Conservation (phyloP, 2,329 filamentous ascomycete genomes). For the Tolypocladium ovalisporum region DNA sequence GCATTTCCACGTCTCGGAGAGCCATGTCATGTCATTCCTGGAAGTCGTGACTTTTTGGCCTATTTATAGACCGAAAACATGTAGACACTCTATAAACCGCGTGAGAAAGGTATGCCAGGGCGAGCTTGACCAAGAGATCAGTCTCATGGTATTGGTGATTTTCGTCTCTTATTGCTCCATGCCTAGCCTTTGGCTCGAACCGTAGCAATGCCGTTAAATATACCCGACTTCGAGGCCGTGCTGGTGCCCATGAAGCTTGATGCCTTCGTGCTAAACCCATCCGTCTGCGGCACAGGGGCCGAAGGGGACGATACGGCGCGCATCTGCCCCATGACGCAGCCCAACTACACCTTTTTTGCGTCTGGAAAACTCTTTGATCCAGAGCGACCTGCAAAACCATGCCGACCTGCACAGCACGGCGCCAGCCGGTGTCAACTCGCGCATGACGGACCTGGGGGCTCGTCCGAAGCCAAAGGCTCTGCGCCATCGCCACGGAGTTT, state of each 20-base stretch:
- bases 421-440: conserved; percentile 19
- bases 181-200: not conserved
- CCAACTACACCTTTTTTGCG: conserved; percentile 34
- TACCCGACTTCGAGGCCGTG: not conserved
- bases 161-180: not conserved
- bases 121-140: too few species aligned
- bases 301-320: conserved; percentile 4
- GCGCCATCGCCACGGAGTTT: conserved; percentile 23
- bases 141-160: too few species aligned
- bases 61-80: too few species aligned
- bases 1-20: too few species aligned
- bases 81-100: too few species aligned
- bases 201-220: not conserved
- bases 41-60: too few species aligned
- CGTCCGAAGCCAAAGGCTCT: conserved; percentile 1
- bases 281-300: conserved; percentile 13
- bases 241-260: conserved; percentile 21
- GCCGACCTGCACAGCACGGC: conserved; percentile 24
- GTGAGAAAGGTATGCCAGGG: too few species aligned
- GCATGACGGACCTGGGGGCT: conserved; percentile 22
- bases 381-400: conserved; percentile 25
- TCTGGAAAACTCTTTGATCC: conserved; percentile 21
- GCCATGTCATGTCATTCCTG: too few species aligned
- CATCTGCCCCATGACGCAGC: conserved; percentile 31
- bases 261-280: conserved; percentile 17